Conservation (phyloP, 495 filamentous ascomycete genomes). For the Parathielavia hyrcaniae region DNA sequence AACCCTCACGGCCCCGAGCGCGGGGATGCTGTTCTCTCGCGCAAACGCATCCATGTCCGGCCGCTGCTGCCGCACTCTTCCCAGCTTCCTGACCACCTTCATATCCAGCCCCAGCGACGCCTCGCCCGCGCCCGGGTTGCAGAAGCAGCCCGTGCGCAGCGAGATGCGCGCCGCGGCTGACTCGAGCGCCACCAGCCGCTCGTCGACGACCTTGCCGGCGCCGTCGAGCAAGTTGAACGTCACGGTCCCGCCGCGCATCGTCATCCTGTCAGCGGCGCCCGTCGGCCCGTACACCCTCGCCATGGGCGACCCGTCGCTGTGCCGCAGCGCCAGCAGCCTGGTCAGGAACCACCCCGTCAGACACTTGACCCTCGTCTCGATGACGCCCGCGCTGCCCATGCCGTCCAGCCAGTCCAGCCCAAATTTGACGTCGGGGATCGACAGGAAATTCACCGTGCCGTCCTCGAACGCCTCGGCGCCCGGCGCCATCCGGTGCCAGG, state of each 20-base stretch:
- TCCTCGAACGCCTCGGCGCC: conserved; percentile 51
- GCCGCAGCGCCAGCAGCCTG: conserved; percentile 38
- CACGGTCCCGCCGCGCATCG: conserved; percentile 51
- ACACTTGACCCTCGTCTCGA: conserved; percentile 33
- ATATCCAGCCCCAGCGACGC: conserved; percentile 21
- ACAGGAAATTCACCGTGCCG: conserved; percentile 55
- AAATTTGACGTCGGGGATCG: conserved; percentile 49
- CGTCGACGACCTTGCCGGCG: conserved; percentile 46
- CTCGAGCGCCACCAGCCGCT: conserved; percentile 43
- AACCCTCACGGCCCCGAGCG: conserved; percentile 29
- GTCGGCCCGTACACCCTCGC: conserved; percentile 47
- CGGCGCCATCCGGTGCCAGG: conserved; percentile 47
- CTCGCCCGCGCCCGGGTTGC: conserved; percentile 52
- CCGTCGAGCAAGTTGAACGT: conserved; percentile 50
- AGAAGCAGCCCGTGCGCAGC: conserved; percentile 55
- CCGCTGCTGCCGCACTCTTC: neutral
- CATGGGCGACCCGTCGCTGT: conserved; percentile 45
- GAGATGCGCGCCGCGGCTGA: conserved; percentile 42
- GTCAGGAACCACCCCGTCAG: conserved; percentile 46
- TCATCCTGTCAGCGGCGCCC: no score
- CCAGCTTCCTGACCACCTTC: conserved; percentile 8
- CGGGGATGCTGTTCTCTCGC: conserved; percentile 16
- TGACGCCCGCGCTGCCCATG: conserved; percentile 14
- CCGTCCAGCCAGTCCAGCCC: conserved; percentile 41
- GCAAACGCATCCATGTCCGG: conserved; percentile 22